Conservation (phyloP, 176 grass and related monocot genomes). For the Oryza meridionalis region DNA sequence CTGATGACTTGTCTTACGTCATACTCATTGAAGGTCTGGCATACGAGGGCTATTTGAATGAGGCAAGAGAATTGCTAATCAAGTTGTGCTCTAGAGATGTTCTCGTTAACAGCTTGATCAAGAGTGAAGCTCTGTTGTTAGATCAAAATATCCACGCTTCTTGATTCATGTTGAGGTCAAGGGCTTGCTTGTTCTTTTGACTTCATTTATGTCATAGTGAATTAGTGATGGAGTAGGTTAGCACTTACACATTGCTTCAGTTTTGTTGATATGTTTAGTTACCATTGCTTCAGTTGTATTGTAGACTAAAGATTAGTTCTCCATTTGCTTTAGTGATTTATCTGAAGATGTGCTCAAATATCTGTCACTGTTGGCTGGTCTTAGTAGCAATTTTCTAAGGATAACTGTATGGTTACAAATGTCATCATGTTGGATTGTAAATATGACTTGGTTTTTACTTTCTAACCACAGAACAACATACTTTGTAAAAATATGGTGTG, state of each 20-base stretch:
- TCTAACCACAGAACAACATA: neutral
- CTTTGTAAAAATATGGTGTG: neutral
- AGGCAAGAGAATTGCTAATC: conserved; percentile 59
- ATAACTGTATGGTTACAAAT: conserved; percentile 5
- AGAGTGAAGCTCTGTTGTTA: conserved; percentile 42
- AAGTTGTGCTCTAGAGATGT: conserved; percentile 60
- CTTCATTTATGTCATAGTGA: conserved; percentile 35
- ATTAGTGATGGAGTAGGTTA: conserved; percentile 46
- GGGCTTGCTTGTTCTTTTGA: conserved; percentile 13
- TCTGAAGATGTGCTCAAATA: conserved; percentile 22
- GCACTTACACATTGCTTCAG: conserved; percentile 39
- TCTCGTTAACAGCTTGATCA: conserved; percentile 55
- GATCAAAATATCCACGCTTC: conserved; percentile 37
- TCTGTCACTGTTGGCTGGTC: conserved; percentile 12
- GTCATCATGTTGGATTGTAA: conserved; percentile 1
- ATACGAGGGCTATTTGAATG: conserved; percentile 58
- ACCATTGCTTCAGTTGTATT: conserved; percentile 32
- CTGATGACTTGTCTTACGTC: conserved; percentile 61
- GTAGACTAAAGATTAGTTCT: conserved; percentile 44
- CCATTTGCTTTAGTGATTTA: neutral
- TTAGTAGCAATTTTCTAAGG: conserved; percentile 7
- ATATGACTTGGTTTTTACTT: conserved; percentile 25
- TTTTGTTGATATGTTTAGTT: conserved; percentile 49
- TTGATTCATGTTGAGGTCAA: conserved; percentile 33
- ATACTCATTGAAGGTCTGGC: conserved; percentile 67